Evolutionary conservation across 1,284 basidiomycete genomes (phyloP), one percentile per base, ranked within the genome.

Genomic region (Chalciporus sp.): DNA sequence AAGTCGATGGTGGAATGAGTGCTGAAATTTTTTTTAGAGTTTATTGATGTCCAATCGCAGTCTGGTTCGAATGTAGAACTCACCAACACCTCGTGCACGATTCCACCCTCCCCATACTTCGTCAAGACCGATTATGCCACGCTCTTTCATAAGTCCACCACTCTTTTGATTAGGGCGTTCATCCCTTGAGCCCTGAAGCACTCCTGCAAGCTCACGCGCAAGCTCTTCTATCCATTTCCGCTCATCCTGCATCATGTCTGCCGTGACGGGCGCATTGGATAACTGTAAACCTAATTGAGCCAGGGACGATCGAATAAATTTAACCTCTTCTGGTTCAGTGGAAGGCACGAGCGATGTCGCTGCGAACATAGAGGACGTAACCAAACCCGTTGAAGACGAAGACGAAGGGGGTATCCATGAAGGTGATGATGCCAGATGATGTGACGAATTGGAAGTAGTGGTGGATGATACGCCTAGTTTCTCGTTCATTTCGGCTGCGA

Each of bases 81-180:
- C 66, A 94, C 94, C 88, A 48, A 98, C 89, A 47, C 96, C 96
- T 55, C 96, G 77, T 2, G 94, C 94, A 49, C 96, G 86, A 71
- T 98, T 98, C 96, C 96, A 99, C 1, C 92, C 83, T 42, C 94
- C 94, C 96, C 96, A 99, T 0, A 94, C 90, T 70, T 98, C 95
- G 69, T 99, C 96, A 17, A 98, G 76, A 0, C 89, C 92, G 20
- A 98, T 80, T 16, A 98, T 82, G 0, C 92, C 94, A 42, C 88
- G 79, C 33, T 77, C 74, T 57, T 76, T 77, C 86, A 90, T 87
- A 62, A 88, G 75, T 10, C 87, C 84, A 2, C 75, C 72, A 9
- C 52, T 42, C 48, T 45, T 59, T 44, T 49, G 54, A 16, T 53
- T 60, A 0, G 47, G 23, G 0, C 42, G 31, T 43, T 59, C 60